A percentile compares a stretch with the other conserved stretches of the same genome.
These are phyloP conservation scores for Dimargaris verticillata DNA, from an alignment of 192 early-diverging fungal genomes.

Conservation along the genomic window DNA sequence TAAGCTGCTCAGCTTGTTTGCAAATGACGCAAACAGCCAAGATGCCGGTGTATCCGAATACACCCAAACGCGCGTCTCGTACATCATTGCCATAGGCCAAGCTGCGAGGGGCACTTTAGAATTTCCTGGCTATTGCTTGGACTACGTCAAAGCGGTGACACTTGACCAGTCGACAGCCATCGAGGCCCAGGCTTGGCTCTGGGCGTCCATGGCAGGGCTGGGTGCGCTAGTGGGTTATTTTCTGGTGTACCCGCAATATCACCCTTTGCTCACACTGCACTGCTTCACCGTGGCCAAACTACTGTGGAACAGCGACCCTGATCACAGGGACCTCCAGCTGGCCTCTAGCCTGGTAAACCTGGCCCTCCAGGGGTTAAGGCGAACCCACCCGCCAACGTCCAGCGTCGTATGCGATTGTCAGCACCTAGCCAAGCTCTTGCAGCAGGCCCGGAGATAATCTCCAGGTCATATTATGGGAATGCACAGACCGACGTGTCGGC, in stretches of 20 bases:
- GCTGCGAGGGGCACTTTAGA: background rate
- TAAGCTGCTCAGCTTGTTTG: background rate
- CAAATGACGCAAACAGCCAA: background rate
- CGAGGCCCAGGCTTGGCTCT: background rate
- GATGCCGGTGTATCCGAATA: background rate
- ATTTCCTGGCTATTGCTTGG: background rate
- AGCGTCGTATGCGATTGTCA: too few species aligned
- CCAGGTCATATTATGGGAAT: too few species aligned
- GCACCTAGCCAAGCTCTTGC: too few species aligned
- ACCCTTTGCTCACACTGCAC: slow-evolving; percentile 1
- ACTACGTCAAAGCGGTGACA: background rate
- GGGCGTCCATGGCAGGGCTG: background rate
- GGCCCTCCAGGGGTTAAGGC: background rate
- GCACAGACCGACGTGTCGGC: too few species aligned
- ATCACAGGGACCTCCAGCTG: background rate
- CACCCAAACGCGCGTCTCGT: background rate
- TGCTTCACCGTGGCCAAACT: slow-evolving; percentile 8
- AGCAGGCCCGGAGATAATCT: too few species aligned
- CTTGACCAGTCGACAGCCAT: background rate
- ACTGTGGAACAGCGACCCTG: slow-evolving; percentile 4
- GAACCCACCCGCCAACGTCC: background rate
- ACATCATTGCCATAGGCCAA: background rate
- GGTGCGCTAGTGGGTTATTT: background rate
- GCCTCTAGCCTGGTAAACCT: background rate
- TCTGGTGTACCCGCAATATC: background rate